These are phyloP conservation scores for Arthrobotrys musiformis DNA, from an alignment of 2,329 filamentous ascomycete genomes.

Conservation along the genomic window DNA sequence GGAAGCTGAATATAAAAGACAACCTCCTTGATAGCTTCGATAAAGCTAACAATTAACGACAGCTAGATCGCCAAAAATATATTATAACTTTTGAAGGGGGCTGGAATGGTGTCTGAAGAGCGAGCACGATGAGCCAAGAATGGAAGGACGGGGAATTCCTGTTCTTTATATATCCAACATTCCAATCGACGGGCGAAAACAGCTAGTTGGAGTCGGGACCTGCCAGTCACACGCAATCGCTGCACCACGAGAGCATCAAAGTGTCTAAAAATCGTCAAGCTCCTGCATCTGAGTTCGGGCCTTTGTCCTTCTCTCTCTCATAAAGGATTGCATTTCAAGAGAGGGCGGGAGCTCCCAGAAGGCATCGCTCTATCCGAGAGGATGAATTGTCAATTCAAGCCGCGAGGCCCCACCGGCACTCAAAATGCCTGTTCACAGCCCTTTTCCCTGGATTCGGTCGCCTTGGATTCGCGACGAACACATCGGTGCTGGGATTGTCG, in stretches of 20 bases:
- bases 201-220: constrained; percentile 12
- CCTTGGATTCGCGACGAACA: background rate
- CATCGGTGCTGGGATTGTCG: background rate
- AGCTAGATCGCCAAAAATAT: background rate
- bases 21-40: background rate
- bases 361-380: background rate
- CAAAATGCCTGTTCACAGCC: background rate
- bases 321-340: background rate
- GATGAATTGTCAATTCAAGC: background rate
- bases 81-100: background rate
- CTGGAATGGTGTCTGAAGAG: constrained; percentile 6
- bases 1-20: constrained; percentile 24
- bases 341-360: background rate
- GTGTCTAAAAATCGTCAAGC: background rate
- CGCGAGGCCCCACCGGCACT: background rate
- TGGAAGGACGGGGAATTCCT: constrained; percentile 35
- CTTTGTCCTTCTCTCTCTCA: background rate
- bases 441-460: background rate
- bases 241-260: constrained; percentile 28
- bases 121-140: constrained; percentile 27
- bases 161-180: constrained; percentile 32
- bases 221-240: constrained; percentile 7
- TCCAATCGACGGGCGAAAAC: constrained; percentile 19
- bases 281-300: constrained; percentile 6
- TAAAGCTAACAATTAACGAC: background rate